Evolutionary conservation across 352 stramenopile genomes (phyloP), one percentile per base, ranked within the genome.

Genomic region (Pythium myriotylum): DNA sequence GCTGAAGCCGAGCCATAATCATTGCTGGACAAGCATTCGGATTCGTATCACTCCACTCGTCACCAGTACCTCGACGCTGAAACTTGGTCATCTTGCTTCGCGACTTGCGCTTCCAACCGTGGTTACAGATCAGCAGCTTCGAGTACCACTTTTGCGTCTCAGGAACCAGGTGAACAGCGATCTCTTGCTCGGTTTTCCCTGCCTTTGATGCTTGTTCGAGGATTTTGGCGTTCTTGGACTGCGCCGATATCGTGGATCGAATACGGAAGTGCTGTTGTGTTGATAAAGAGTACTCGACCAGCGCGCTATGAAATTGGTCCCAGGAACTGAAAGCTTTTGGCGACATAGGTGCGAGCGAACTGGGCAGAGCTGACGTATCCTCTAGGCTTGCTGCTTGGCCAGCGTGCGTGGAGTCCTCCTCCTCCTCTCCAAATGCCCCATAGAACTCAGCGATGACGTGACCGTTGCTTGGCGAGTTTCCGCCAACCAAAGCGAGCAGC

Each of bases 61-160:
- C 50, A 16, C 19, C 27, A 26, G 32, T 46, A 7, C 45, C 46
- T 19, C 35, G 51, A 2, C 23, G 42, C 51, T 48, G 45, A 19
- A 45, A 43, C n/a, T 65, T 50, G 7, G 47, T 12, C 8, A 47
- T 52, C 33, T 88, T 86, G 46, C 70, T 79, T 5, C 81, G 72
- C 10, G 69, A 76, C 69, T 84, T 81, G 23, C 83, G 79, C 50
- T 88, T 88, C 83, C 83, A 91, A 0, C 83, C 83, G 48, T 88
- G 79, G 7, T 77, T 86, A 54, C 83, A 92, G 43, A 90, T 91
- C 19, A 91, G 53, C 62, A 92, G 59, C 65, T 92, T 92, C 1
- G 81, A 91, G 41, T 84, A 89, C 83, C 83, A 92, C 32, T 86
- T 87, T 43, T 75, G 72, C 13, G 70, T 42, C 20, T 85, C 61